Evolutionary conservation across 2,329 filamentous ascomycete genomes (phyloP).

Genomic region (Ophiosphaerella narmari): DNA sequence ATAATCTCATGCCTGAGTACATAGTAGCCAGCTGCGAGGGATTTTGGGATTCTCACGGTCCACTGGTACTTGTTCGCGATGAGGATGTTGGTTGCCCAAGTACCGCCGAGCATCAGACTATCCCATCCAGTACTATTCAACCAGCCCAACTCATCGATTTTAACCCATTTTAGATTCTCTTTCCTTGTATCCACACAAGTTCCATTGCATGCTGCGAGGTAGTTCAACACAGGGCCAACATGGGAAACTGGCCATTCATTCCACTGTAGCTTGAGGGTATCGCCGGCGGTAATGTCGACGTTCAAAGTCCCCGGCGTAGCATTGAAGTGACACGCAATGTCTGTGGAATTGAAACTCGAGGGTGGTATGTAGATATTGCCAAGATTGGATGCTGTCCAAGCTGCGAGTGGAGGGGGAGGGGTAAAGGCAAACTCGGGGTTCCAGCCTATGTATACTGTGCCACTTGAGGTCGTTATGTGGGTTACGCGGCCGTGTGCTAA

Average conservation of each 20-base stretch:
- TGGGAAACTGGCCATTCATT: conserved; percentile 48
- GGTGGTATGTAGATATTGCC: conserved; percentile 32
- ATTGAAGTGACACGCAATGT: conserved; percentile 63
- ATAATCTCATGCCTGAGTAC: conserved; percentile 60
- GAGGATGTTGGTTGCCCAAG: conserved; percentile 39
- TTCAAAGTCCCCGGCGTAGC: conserved; percentile 56
- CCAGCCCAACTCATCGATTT: conserved; percentile 38
- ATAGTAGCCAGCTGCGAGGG: conserved; percentile 52
- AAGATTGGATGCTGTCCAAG: conserved; percentile 31
- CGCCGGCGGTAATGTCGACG: conserved; percentile 61
- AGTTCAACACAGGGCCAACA: conserved; percentile 40
- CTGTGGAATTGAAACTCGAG: conserved; percentile 24
- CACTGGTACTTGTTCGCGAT: conserved; percentile 52
- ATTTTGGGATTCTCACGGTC: conserved; percentile 50
- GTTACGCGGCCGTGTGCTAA: conserved; percentile 32
- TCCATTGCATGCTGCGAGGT: conserved; percentile 34
- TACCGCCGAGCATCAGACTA: conserved; percentile 19
- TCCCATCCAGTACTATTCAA: conserved; percentile 27
- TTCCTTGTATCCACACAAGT: conserved; percentile 27
- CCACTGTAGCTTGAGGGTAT: conserved; percentile 58
- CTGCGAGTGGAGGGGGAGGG: conserved; percentile 13
- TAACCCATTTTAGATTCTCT: conserved; percentile 32
- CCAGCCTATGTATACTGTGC: conserved; percentile 26
- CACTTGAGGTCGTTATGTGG: conserved; percentile 24
- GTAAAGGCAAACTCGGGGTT: conserved; percentile 19